Evolutionary conservation across 2,329 filamentous ascomycete species (phyloP).

Genomic region (Metarhizium guizhouense): DNA sequence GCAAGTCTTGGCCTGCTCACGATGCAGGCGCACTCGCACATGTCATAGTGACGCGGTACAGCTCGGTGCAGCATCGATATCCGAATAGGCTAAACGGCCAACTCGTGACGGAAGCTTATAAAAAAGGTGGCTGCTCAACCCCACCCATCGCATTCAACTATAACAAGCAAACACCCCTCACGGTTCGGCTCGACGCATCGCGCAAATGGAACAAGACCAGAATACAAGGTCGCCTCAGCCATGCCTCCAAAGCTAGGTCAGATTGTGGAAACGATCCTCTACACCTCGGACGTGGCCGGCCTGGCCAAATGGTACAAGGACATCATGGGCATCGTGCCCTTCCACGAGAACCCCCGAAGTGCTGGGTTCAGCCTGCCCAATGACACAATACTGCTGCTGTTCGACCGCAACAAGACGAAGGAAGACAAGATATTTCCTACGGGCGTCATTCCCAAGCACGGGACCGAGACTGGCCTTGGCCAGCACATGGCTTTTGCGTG

Average conservation of each 20-base stretch:
- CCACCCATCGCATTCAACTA: too few relatives aligned
- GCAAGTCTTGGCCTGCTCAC: too few relatives aligned
- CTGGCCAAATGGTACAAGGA: neutral
- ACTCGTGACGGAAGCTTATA: too few relatives aligned
- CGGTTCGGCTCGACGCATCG: neutral
- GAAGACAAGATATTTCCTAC: neutral
- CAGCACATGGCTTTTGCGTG: conserved; percentile 6
- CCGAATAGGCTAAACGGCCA: too few relatives aligned
- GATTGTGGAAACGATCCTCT: conserved; percentile 4
- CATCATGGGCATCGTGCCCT: conserved; percentile 1
- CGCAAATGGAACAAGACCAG: neutral
- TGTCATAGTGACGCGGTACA: too few relatives aligned
- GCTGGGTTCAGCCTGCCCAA: neutral
- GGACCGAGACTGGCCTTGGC: conserved; percentile 1
- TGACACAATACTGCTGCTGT: neutral
- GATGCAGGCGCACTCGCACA: too few relatives aligned
- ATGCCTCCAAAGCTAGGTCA: conserved; percentile 4
- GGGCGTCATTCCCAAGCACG: conserved; percentile 4
- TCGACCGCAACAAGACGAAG: neutral
- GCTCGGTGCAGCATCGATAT: too few relatives aligned
- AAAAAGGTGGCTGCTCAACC: too few relatives aligned
- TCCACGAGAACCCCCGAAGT: neutral
- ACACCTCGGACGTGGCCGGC: conserved; percentile 2
- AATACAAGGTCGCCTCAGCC: neutral
- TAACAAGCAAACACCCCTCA: too few relatives aligned